These are phyloP conservation scores for Epichloe elymi DNA, from an alignment of 2,329 filamentous ascomycete genomes.

Conservation along the genomic window DNA sequence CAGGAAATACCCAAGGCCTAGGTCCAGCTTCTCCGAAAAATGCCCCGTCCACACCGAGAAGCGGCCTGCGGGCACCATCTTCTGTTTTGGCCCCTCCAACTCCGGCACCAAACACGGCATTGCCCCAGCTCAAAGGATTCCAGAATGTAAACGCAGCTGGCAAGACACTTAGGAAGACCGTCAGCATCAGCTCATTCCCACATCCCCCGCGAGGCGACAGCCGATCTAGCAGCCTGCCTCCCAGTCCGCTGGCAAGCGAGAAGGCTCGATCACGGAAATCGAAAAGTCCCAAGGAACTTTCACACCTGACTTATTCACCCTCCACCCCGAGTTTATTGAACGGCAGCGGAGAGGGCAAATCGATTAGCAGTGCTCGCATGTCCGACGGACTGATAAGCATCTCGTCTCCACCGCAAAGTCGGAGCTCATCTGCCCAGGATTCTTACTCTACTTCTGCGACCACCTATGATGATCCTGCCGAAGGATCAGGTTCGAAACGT, in stretches of 20 bases:
- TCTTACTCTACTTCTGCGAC: slow-evolving; percentile 87
- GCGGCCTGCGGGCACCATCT: slow-evolving; percentile 47
- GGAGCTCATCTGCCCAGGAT: slow-evolving; percentile 82
- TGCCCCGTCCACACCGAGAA: slow-evolving; percentile 38
- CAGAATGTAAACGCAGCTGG: slow-evolving; percentile 44
- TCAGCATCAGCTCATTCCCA: slow-evolving; percentile 90
- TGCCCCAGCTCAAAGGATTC: slow-evolving; percentile 42
- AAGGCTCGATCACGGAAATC: slow-evolving; percentile 37
- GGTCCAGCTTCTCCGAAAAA: slow-evolving; percentile 20
- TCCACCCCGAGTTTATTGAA: slow-evolving; percentile 64
- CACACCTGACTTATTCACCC: slow-evolving; percentile 32
- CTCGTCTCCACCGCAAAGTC: slow-evolving; percentile 73
- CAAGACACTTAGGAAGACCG: slow-evolving; percentile 68
- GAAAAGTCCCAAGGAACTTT: slow-evolving; percentile 42
- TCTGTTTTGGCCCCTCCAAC: slow-evolving; percentile 37
- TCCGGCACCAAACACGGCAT: slow-evolving; percentile 37
- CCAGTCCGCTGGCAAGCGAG: slow-evolving; percentile 44
- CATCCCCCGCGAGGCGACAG: slow-evolving; percentile 64
- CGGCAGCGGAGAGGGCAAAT: slow-evolving; percentile 63
- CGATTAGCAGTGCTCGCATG: slow-evolving; percentile 52
- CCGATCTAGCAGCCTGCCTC: slow-evolving; percentile 47
- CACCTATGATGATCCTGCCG: slow-evolving; percentile 68
- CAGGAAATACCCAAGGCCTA: slow-evolving; percentile 29
- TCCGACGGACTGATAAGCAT: slow-evolving; percentile 66
- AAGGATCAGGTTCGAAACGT: slow-evolving; percentile 28